These are phyloP conservation scores for Nevesoporus exiguus DNA, from an alignment of 768 basidiomycete species.

Conservation along the genomic window DNA sequence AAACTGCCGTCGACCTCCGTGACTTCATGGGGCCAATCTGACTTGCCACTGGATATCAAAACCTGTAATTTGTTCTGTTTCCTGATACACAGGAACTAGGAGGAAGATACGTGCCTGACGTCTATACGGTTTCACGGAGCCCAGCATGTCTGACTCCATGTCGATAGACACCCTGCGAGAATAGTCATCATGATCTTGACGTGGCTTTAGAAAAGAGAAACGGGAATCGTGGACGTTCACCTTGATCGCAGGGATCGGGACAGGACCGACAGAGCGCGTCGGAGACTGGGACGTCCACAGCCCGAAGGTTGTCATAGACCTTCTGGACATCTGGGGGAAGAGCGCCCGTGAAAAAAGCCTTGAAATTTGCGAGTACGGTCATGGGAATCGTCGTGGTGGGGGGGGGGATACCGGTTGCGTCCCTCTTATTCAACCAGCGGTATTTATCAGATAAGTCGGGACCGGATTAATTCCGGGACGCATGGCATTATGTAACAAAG, in stretches of 20 bases:
- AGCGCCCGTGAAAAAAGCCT: conserved; percentile 13
- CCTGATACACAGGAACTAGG: neutral
- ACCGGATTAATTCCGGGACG: neutral
- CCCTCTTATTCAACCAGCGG: neutral
- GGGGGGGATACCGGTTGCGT: too few species aligned
- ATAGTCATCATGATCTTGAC: conserved; percentile 68
- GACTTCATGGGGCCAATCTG: conserved; percentile 85
- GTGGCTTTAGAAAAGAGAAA: conserved; percentile 23
- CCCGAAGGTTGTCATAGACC: conserved; percentile 50
- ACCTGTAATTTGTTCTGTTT: conserved; percentile 43
- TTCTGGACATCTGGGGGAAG: conserved; percentile 35
- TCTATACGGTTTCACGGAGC: conserved; percentile 77
- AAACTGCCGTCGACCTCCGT: conserved; percentile 68
- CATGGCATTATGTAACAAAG: neutral
- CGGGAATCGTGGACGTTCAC: conserved; percentile 33
- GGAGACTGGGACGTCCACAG: conserved; percentile 61
- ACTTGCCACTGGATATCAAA: conserved; percentile 84
- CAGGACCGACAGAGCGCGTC: conserved; percentile 70
- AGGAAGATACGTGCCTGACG: conserved; percentile 57
- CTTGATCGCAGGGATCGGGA: conserved; percentile 73
- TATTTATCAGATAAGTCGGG: conserved; percentile 5
- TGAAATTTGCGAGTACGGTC: conserved; percentile 26
- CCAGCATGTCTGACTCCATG: conserved; percentile 78
- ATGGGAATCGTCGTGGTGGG: conserved; percentile 9
- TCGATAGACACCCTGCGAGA: conserved; percentile 74